Conservation (phyloP, 2,329 filamentous ascomycete species). For the Fusarium illudens region DNA sequence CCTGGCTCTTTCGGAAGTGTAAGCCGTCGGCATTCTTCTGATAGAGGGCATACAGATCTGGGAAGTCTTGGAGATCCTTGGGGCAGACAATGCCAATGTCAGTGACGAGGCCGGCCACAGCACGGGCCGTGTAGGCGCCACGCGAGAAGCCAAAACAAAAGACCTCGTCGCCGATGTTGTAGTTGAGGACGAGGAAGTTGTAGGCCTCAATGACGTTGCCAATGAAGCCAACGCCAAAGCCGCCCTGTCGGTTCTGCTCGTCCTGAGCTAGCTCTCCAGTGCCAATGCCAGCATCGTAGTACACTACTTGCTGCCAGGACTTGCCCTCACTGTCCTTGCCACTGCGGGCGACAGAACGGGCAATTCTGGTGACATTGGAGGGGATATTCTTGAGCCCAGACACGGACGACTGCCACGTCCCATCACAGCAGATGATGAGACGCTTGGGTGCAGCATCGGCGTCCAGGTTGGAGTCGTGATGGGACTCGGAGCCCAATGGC, state of each 20-base stretch:
- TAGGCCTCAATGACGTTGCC: slow-evolving; percentile 49
- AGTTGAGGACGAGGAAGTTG: slow-evolving; percentile 50
- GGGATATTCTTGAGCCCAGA: slow-evolving; percentile 40
- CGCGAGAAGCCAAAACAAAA: slow-evolving; percentile 49
- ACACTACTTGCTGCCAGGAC: slow-evolving; percentile 48
- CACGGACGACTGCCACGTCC: slow-evolving; percentile 46
- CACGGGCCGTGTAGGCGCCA: slow-evolving; percentile 50
- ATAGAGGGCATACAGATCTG: slow-evolving; percentile 37
- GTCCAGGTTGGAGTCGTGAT: slow-evolving; percentile 22
- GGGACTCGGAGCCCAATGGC: slow-evolving; percentile 25
- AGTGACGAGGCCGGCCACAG: slow-evolving; percentile 43
- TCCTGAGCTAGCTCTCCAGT: slow-evolving; percentile 26
- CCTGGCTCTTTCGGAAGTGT: slow-evolving; percentile 34
- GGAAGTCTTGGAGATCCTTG: slow-evolving; percentile 40
- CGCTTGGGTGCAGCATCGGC: slow-evolving; percentile 32
- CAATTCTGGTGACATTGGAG: slow-evolving; percentile 48
- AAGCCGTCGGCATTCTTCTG: slow-evolving; percentile 33
- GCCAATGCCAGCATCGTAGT: slow-evolving; percentile 50
- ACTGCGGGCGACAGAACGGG: slow-evolving; percentile 40
- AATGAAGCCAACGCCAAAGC: slow-evolving; percentile 41
- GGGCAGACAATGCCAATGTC: slow-evolving; percentile 42
- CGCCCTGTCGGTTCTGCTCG: slow-evolving; percentile 32
- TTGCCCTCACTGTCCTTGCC: slow-evolving; percentile 39
- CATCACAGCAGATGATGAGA: slow-evolving; percentile 50
- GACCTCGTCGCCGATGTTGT: slow-evolving; percentile 43